Evolutionary conservation across 352 stramenopile genomes (phyloP), one percentile per base, ranked within the genome.

Genomic region (Phytopythium aichiense): DNA sequence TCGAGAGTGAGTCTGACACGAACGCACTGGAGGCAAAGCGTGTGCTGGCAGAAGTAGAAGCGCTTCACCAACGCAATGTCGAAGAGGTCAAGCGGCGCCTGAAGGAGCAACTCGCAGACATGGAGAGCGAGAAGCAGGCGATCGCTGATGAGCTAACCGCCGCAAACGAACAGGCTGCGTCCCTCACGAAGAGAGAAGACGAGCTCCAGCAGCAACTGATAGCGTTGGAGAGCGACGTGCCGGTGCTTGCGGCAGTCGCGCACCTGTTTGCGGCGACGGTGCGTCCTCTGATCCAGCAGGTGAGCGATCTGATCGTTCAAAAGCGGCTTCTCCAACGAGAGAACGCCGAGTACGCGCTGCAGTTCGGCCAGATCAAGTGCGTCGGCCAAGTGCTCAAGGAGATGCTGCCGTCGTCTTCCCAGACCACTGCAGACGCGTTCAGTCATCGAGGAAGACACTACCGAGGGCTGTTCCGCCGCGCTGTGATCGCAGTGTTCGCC

Each of bases 401-500:
- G 43, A 74, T 89, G 43, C 65, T 87, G 25, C 80, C 80, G 7
- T 28, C 59, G 2, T 13, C 52, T 9, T 33, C 52, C 5, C 12
- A 18, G 4, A 3, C 4, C 8, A 0, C 15, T 13, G 12, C 33
- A 12, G 16, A 40, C 20, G 20, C 28, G n/a, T 20, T 15, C 8
- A 18, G 18, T 0, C n/a, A 4, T 18, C 3, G 6, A 28, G 18
- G 52, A n/a, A 22, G 61, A 46, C 48, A 57, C 7, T 37, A 59
- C 51, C 63, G 68, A 30, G 54, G 37, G 33, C 33, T 64, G 4
- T 91, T 91, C 35, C 76, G 82, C 6, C 76, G 69, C 20, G 78
- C 78, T 5, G 69, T 89, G 4, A 72, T 87, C 53, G 78, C 77
- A 0, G 77, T 91, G 12, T 88, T 91, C 73, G 82, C 82, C n/a